These are phyloP conservation scores for Baudoinia panamericana DNA, from an alignment of 495 filamentous ascomycete species.

Conservation along the genomic window DNA sequence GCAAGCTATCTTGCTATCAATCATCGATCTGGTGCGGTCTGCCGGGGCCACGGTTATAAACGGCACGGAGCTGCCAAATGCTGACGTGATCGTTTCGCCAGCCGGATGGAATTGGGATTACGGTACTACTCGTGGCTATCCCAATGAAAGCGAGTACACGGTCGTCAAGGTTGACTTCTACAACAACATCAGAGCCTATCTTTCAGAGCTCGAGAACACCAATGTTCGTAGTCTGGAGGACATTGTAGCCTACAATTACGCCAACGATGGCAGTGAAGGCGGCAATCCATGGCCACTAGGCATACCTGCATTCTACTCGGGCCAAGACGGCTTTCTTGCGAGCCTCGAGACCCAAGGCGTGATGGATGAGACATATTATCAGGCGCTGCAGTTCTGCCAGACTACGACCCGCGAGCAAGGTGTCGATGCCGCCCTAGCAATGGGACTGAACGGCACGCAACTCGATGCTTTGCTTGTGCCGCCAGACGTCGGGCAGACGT, in stretches of 20 bases:
- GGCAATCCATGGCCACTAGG: constrained; percentile 47
- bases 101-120: constrained; percentile 60
- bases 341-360: constrained; percentile 45
- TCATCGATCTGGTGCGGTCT: constrained; percentile 41
- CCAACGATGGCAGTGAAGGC: constrained; percentile 55
- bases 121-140: constrained; percentile 45
- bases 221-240: constrained; percentile 51
- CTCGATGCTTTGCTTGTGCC: constrained; percentile 53
- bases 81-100: constrained; percentile 46
- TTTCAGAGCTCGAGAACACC: constrained; percentile 52
- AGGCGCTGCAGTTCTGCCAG: constrained; percentile 49
- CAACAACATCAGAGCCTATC: constrained; percentile 55
- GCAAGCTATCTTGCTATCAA: constrained; percentile 37
- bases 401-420: constrained; percentile 46
- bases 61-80: constrained; percentile 51
- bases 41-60: constrained; percentile 60
- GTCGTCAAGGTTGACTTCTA: constrained; percentile 66
- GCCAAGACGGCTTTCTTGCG: constrained; percentile 56
- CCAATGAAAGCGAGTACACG: constrained; percentile 60
- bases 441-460: constrained; percentile 31
- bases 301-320: constrained; percentile 51
- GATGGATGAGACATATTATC: constrained; percentile 51
- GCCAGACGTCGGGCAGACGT: constrained; percentile 50
- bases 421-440: constrained; percentile 51
- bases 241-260: constrained; percentile 51